Base-by-base conservation (phyloP, 2,329 filamentous ascomycete genomes). In the Xylariaceae sp. region DNA sequence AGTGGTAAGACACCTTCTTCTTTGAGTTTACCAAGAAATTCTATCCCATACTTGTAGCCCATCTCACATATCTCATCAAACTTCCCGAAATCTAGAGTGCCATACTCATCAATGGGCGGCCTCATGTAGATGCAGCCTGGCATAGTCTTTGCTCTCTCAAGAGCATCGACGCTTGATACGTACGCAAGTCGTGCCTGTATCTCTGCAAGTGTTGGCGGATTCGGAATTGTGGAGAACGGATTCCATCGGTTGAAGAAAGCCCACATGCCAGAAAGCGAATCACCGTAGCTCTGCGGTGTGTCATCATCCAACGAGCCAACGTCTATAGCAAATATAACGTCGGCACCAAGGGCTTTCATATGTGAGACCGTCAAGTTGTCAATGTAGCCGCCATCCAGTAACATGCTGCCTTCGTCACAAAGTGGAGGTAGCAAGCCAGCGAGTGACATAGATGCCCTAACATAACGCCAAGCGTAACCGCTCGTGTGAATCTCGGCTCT, bases 361-460 rank as follows among this genome's bases (percentile, higher is more conserved):
- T 97, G 90, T 12, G 88, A 85, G 15, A 98, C 94, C 0, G 93
- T 97, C 43, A 98, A 71, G 55, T 98, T 98, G 72, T 98, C 93
- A 39, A 97, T 84, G 63, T 98, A 98, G 13, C 93, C 93, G 32
- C 93, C 93, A 55, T 98, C 93, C 0, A 98, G 76, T 2, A 98
- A 74, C 89, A 98, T 95, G 68, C 84, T 91, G 18, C 94, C 93
- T 57, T 98, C 91, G 59, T 98, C 93, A 57, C 93, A 98, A 16
- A 98, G 78, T 0, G 93, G 93, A 11, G 94, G 94, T 6, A 98
- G 72, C 9, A 98, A 69, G 2, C 94, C 93, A 1, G 93, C 93
- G 3, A 98, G 76, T 2, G 90, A 94, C 93, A 98, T 98, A 9
- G 89, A 95, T 1, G 93, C 93, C 34, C 93, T 80, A 18, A 98